These are phyloP conservation scores for Leptodontidium sp. DNA, from an alignment of 2,329 filamentous ascomycete species.

Conservation along the genomic window DNA sequence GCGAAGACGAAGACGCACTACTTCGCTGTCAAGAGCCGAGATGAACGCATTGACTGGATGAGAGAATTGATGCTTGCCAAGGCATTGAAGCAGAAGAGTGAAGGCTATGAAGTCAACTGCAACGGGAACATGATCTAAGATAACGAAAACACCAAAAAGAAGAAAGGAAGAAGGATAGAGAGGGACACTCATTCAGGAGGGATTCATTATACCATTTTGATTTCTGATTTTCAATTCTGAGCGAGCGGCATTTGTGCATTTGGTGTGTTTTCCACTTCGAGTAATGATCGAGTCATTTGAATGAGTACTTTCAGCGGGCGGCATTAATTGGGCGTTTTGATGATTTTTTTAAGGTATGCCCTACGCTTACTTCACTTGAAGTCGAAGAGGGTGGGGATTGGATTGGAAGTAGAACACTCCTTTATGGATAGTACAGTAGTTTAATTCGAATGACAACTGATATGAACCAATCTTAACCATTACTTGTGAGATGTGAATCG, in stretches of 20 bases:
- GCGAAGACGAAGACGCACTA: conserved; percentile 86
- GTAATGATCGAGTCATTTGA: conserved; percentile 20
- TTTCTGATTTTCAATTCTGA: conserved; percentile 26
- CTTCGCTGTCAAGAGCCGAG: conserved; percentile 86
- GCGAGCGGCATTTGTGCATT: conserved; percentile 30
- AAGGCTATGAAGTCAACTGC: conserved; percentile 83
- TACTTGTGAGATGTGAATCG: neutral
- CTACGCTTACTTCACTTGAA: conserved; percentile 18
- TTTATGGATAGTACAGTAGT: conserved; percentile 11
- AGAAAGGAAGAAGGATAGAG: neutral
- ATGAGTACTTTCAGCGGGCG: conserved; percentile 30
- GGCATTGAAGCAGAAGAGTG: conserved; percentile 82
- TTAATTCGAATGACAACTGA: conserved; percentile 12
- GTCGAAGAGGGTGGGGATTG: conserved; percentile 15
- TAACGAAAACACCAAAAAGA: conserved; percentile 6
- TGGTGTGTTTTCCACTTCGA: conserved; percentile 21
- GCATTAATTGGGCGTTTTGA: conserved; percentile 32
- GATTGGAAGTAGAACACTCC: conserved; percentile 22
- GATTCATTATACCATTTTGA: conserved; percentile 14
- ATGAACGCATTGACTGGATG: conserved; percentile 98
- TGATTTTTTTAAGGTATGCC: neutral
- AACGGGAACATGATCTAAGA: conserved; percentile 77
- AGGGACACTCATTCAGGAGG: conserved; percentile 24
- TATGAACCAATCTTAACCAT: neutral
- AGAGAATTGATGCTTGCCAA: conserved; percentile 91